phyloP scores from a whole-genome alignment of 2,329 filamentous ascomycete species.

The Talaromyces sp. region DNA sequence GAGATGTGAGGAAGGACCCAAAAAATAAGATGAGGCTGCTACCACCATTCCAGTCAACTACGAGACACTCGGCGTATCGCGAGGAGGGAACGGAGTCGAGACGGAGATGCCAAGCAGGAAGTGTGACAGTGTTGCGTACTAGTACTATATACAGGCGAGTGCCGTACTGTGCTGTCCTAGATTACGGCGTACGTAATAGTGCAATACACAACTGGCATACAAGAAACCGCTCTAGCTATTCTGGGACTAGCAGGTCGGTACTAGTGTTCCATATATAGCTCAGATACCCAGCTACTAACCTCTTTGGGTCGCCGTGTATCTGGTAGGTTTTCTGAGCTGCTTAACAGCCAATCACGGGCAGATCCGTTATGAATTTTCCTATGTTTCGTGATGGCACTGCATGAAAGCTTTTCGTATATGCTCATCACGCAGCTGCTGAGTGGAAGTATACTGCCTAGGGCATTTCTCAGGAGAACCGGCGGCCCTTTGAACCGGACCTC shows the following conservation, averaged over 20 bases:
- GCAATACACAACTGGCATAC: too few species aligned
- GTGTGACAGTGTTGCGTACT: background rate
- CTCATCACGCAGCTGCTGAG: background rate
- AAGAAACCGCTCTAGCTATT: background rate
- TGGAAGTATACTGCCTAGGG: background rate
- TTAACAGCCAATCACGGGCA: background rate
- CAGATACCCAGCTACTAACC: background rate
- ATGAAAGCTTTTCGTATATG: background rate
- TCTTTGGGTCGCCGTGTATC: background rate
- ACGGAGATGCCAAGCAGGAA: background rate
- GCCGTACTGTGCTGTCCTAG: too few species aligned
- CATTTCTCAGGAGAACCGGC: background rate
- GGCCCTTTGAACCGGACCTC: background rate
- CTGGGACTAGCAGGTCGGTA: background rate
- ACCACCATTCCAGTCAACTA: background rate
- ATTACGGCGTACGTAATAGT: too few species aligned
- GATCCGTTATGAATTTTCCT: background rate
- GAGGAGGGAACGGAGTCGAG: background rate
- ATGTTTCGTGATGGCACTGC: background rate
- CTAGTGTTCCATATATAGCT: constrained; percentile 3
- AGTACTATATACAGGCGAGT: too few species aligned
- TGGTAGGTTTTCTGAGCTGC: background rate
- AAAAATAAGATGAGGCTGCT: background rate
- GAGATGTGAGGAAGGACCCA: background rate
- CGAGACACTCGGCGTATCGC: background rate